Percentiles rank a stretch among this genome's conserved stretches.
Evolutionary conservation across 768 basidiomycete genomes (phyloP).

Genomic region (Leccinum olivaceopallidum): DNA sequence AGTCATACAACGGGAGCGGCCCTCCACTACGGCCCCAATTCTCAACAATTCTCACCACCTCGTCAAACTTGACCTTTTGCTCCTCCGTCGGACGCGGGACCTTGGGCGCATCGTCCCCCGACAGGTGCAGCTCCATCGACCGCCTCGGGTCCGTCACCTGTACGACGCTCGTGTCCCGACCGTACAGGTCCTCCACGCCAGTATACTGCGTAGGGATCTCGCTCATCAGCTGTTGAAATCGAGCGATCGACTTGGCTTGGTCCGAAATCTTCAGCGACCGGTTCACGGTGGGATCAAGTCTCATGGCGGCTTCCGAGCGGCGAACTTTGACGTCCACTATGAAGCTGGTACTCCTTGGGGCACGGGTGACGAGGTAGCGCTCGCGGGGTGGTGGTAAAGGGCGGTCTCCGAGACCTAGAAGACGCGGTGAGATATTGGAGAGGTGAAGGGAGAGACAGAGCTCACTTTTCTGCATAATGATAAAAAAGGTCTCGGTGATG

Average conservation of each 20-base stretch:
- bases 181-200: constrained; percentile 71
- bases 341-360: constrained; percentile 37
- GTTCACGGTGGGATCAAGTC: constrained; percentile 42
- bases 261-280: constrained; percentile 41
- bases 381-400: constrained; percentile 66
- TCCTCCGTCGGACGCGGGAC: constrained; percentile 56
- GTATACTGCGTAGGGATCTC: constrained; percentile 38
- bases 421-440: neutral
- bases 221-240: constrained; percentile 62
- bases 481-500: constrained; percentile 2
- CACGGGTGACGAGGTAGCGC: constrained; percentile 50
- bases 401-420: constrained; percentile 47
- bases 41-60: constrained; percentile 68
- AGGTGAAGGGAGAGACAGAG: too few species aligned
- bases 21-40: constrained; percentile 34
- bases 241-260: constrained; percentile 1
- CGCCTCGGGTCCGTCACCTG: constrained; percentile 39
- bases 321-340: constrained; percentile 50
- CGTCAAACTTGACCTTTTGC: constrained; percentile 61
- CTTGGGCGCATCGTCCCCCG: constrained; percentile 56
- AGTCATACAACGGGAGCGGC: neutral
- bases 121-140: constrained; percentile 13
- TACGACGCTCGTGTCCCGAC: constrained; percentile 61
- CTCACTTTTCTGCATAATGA: constrained; percentile 11
- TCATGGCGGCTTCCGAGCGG: constrained; percentile 41